Evolutionary conservation across 2,329 filamentous ascomycete genomes (phyloP), one percentile per base, ranked within the genome.

Genomic region (Clonostachys rosea): DNA sequence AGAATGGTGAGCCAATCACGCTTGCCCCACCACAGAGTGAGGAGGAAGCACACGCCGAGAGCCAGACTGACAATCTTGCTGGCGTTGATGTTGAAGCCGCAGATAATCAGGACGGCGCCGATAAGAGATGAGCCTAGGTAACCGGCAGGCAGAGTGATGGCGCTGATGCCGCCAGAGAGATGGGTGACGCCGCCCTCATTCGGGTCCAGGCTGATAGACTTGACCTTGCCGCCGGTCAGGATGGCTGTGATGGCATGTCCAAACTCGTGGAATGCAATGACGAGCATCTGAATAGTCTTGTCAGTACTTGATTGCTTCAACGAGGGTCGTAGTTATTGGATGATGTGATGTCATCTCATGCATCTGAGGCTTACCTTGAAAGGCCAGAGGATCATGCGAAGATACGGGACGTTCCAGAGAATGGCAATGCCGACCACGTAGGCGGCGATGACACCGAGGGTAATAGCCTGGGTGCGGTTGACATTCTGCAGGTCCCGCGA

Each of bases 1-100:
- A 79, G 52, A 49, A 91, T 83, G 0, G 87, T 91, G 51, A 91
- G 69, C 87, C 86, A 91, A 62, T 91, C 86, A 56, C 76, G 81
- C 52, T 87, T 78, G 3, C 85, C 87, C 87, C 87, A 91, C 87
- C 87, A 91, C 5, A 91, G 67, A 1, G 85, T 90, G n/a, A 91
- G 66, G 52, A 91, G 62, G 58, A 91, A 91, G 60, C 86, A 89
- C 5, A 84, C 83, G 2, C 78, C 87, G 5, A 91, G 70, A 0
- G 83, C 81, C 46, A 91, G 78, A 57, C 84, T 89, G 16, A 86
- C 86, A n/a, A 91, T 65, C 64, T 91, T 91, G 69, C 81, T 86
- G 4, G 87, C 87, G 46, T 89, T 86, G 52, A 91, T 90, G 65
- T 91, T 78, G 66, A 91, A 91, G 18, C 87, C 87, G 61, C 85